Base-by-base conservation (phyloP, 441 rosid species). In the Mallotus repandus region DNA sequence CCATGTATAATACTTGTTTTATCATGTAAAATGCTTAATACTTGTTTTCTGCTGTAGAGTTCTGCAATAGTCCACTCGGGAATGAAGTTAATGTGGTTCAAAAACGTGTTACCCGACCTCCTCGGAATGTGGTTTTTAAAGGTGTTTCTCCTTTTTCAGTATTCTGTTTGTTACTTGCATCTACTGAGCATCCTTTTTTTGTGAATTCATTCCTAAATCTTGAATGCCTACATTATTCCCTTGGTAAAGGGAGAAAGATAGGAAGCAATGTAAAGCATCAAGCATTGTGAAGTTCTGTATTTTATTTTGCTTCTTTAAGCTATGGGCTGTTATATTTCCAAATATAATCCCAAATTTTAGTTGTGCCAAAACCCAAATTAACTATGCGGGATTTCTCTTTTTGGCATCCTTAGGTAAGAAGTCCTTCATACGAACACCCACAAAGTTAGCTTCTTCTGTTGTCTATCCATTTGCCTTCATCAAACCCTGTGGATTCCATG, bases 381-480 rank as follows among this genome's bases (percentile, higher is more conserved):
- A 72, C 18, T 9, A 58, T 50, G 49, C 4, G 18, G 21, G 1
- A 48, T 9, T 22, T 48, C 7, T 32, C 16, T 68, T 65, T 66
- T 60, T 68, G 66, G 50, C 66, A 61, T 45, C 35, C 32, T 62
- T 74, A 93, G 99, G 97, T 73, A 81, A 87, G 85, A 93, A 87
- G 81, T 88, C 99, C 19, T 77, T 84, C 69, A 61, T 88, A 55
- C 70, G 86, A 63, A 78, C 90, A 8, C 85, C 97, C 50, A 79
- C 94, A 7, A 89, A 84, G 81, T 82, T 85, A 76, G 86, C 97
- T 63, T 91, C 97, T 41, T 91, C 96, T 3, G 83, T 93, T 57
- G 91, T 88, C 56, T 90, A 91, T 74, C 99, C 99, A 52, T 96
- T 96, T 85, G 91, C 90, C 63, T 90, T 96, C 78, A 85, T 96